Evolutionary conservation across 148 eudicot species (phyloP).

Genomic region (Diospyros lotus): DNA sequence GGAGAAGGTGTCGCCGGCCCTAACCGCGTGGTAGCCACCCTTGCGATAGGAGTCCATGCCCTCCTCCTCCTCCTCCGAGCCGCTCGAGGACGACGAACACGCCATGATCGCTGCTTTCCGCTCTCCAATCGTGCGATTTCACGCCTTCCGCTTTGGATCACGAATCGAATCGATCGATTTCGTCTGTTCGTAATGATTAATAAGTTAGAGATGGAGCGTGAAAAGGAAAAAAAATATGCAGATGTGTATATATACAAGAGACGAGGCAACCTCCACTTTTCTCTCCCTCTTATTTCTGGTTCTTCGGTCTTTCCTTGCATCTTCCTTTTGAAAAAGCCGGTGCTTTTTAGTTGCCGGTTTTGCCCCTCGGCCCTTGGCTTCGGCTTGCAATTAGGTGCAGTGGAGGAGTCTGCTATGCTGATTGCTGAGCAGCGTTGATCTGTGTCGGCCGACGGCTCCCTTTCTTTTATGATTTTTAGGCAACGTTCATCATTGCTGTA

Average conservation of each 20-base stretch:
- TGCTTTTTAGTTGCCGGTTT: no score
- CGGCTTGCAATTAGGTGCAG: no score
- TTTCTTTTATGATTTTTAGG: no score
- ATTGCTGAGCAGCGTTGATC: no score
- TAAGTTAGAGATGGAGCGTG: not conserved
- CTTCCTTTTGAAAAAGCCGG: no score
- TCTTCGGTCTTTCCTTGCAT: no score
- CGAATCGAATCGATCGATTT: not conserved
- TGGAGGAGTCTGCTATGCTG: not conserved
- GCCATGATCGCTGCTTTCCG: conserved; percentile 32
- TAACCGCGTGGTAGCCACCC: conserved; percentile 89
- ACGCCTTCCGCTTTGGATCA: not conserved
- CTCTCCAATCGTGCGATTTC: not conserved
- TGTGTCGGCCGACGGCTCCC: no score
- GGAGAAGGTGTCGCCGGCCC: conserved; percentile 73
- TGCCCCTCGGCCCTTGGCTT: no score
- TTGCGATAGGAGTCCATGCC: conserved; percentile 72
- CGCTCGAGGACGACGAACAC: conserved; percentile 69
- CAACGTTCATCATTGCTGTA: no score
- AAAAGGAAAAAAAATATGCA: not conserved
- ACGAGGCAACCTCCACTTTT: not conserved
- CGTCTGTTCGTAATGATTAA: not conserved
- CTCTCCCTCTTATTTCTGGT: not conserved
- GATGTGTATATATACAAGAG: not conserved
- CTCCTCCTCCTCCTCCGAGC: conserved; percentile 82